Evolutionary conservation across 495 filamentous ascomycete species (phyloP).

Genomic region (Neurospora cerealis): DNA sequence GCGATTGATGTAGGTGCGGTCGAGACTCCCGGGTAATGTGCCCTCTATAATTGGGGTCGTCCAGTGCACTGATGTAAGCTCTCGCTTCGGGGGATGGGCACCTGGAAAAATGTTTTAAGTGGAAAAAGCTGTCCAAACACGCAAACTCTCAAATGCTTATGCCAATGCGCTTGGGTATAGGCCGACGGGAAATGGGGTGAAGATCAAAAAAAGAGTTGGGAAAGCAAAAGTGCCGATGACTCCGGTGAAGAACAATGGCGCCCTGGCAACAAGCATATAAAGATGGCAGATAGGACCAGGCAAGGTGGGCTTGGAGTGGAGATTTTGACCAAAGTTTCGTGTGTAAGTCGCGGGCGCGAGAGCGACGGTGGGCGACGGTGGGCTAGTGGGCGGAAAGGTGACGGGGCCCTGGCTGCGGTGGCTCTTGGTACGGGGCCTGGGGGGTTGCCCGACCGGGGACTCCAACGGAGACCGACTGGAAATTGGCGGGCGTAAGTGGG

Average conservation of each 20-base stretch:
- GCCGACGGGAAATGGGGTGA: slow-evolving; percentile 1
- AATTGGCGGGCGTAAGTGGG: neutral
- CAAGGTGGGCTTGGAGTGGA: slow-evolving; percentile 28
- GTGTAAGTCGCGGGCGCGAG: slow-evolving; percentile 13
- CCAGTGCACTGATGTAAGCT: neutral
- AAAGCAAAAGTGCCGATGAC: slow-evolving; percentile 12
- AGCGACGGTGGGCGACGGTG: neutral
- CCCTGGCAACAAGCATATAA: neutral
- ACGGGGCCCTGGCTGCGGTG: neutral
- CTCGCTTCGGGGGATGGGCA: neutral
- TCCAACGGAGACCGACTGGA: neutral
- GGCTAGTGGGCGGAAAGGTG: neutral
- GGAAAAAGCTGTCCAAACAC: neutral
- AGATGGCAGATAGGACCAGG: neutral
- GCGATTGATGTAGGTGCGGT: neutral
- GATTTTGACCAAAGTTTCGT: slow-evolving; percentile 11
- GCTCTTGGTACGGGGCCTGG: neutral
- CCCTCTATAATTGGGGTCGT: neutral
- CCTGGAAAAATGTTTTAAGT: neutral
- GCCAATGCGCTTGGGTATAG: neutral
- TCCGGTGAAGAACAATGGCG: slow-evolving; percentile 15
- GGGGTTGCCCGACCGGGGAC: neutral
- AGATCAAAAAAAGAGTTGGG: slow-evolving; percentile 11
- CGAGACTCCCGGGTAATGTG: neutral
- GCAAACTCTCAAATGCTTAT: neutral